Conservation (phyloP, 2,329 filamentous ascomycete species). For the Cercospora brassicicola region DNA sequence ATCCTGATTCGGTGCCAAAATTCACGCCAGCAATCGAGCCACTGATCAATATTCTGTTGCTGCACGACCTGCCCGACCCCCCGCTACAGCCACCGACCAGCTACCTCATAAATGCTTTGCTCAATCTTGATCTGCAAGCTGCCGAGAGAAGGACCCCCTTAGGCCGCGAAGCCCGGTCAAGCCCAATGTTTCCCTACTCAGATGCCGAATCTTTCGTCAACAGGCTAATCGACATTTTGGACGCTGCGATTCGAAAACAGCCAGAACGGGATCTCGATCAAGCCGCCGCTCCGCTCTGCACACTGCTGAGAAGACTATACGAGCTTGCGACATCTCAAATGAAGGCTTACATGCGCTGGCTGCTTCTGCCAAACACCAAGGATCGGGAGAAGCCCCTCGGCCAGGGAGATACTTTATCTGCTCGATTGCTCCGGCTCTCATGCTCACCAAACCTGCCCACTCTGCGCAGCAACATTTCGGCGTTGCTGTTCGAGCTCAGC, state of each 20-base stretch:
- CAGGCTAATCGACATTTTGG: conserved; percentile 69
- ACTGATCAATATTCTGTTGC: conserved; percentile 68
- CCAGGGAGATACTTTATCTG: conserved; percentile 69
- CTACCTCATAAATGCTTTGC: conserved; percentile 73
- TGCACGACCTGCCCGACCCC: conserved; percentile 59
- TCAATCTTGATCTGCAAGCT: conserved; percentile 69
- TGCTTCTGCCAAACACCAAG: conserved; percentile 71
- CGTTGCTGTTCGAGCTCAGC: conserved; percentile 83
- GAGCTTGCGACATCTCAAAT: conserved; percentile 67
- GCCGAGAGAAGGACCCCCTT: conserved; percentile 27
- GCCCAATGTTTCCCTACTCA: conserved; percentile 65
- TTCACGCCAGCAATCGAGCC: conserved; percentile 70
- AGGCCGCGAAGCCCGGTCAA: conserved; percentile 34
- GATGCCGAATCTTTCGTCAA: conserved; percentile 61
- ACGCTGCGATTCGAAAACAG: conserved; percentile 64
- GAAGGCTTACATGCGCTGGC: conserved; percentile 61
- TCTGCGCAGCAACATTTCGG: conserved; percentile 71
- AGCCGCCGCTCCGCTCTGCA: conserved; percentile 55
- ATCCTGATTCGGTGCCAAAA: conserved; percentile 58
- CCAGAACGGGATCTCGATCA: conserved; percentile 69
- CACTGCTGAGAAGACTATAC: conserved; percentile 72
- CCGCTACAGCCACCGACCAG: conserved; percentile 73
- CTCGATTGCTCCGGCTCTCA: conserved; percentile 74
- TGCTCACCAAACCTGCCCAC: conserved; percentile 70
- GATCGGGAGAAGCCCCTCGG: conserved; percentile 79